Conservation (phyloP, 768 basidiomycete genomes). For the Ramaria sp. region DNA sequence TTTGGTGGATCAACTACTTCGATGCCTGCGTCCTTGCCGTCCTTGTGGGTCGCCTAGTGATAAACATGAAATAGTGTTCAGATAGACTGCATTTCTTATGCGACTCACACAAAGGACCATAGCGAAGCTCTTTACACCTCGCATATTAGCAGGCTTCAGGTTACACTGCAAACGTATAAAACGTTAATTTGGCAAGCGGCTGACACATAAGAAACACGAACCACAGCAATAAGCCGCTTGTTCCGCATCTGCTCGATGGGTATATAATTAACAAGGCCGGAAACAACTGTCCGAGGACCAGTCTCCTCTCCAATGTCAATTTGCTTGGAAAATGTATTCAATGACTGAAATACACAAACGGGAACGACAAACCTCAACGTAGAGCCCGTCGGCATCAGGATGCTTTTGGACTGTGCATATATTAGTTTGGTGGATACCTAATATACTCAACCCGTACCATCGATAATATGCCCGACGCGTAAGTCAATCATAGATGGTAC, state of each 20-base stretch:
- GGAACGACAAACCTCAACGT: constrained; percentile 60
- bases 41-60: constrained; percentile 75
- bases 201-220: constrained; percentile 24
- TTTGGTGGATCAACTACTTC: constrained; percentile 86
- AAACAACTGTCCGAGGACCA: constrained; percentile 92
- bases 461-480: constrained; percentile 85
- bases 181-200: not conserved
- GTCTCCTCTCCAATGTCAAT: constrained; percentile 94
- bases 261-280: constrained; percentile 93
- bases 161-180: constrained; percentile 49
- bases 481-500: constrained; percentile 96
- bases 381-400: constrained; percentile 92
- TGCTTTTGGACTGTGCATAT: constrained; percentile 70
- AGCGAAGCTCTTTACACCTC: constrained; percentile 94
- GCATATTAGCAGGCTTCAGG: constrained; percentile 92
- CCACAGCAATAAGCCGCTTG: constrained; percentile 74
- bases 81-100: not conserved
- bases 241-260: constrained; percentile 90
- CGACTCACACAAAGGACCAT: constrained; percentile 85
- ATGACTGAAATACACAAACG: not conserved
- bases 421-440: not conserved
- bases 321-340: constrained; percentile 43
- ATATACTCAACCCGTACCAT: constrained; percentile 42
- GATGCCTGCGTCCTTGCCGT: constrained; percentile 81
- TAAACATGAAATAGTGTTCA: not conserved